Evolutionary conservation across 345 rosid genomes (phyloP).

Genomic region (Eutrema yunnanense): DNA sequence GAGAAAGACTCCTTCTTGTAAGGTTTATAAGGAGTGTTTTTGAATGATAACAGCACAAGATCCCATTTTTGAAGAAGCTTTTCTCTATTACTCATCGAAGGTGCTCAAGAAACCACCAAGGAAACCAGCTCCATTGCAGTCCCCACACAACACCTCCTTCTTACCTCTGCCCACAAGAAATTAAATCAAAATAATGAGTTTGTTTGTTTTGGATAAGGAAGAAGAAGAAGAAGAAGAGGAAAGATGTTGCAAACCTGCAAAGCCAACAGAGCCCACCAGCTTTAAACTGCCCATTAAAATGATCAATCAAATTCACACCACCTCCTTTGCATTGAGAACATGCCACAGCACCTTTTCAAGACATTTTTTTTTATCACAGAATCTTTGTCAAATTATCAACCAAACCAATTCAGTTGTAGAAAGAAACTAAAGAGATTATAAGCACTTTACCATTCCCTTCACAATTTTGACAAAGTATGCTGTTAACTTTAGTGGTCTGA

Average conservation of each 20-base stretch:
- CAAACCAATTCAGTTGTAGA: neutral
- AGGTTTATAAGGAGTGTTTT: neutral
- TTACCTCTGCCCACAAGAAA: conserved; percentile 59
- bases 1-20: neutral
- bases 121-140: conserved; percentile 94
- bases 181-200: neutral
- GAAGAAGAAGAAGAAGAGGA: neutral
- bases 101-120: conserved; percentile 94
- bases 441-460: conserved; percentile 59
- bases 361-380: neutral
- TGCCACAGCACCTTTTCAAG: conserved; percentile 42
- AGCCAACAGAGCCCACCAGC: conserved; percentile 94
- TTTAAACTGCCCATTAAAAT: conserved; percentile 93
- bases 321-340: conserved; percentile 78
- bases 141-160: conserved; percentile 75
- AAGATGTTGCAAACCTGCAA: conserved; percentile 52
- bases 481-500: conserved; percentile 37
- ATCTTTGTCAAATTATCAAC: neutral
- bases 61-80: neutral
- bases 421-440: neutral
- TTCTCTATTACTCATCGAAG: conserved; percentile 36
- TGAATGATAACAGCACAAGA: neutral
- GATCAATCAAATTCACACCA: conserved; percentile 82
- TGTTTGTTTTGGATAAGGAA: neutral
- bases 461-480: conserved; percentile 73